Base-by-base conservation (phyloP, 2,329 filamentous ascomycete genomes). In the Verruconis gallopava region DNA sequence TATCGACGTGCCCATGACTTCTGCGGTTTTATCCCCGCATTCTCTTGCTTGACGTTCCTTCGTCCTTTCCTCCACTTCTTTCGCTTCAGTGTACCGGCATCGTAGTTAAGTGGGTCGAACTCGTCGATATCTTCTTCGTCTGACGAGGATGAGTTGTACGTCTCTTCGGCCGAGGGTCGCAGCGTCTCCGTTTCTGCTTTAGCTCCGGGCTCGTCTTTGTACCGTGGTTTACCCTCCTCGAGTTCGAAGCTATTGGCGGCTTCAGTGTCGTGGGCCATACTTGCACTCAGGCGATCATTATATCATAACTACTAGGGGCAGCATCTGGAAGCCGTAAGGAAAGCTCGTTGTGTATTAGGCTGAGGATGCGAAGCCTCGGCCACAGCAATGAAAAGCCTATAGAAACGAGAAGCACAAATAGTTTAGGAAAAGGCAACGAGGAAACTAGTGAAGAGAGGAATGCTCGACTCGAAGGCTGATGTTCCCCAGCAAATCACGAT, bases 61-160 rank as follows among this genome's bases (percentile, higher is more conserved):
- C 56, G 38, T 4, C 18, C 18, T 33, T 37, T 42, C 21, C 33
- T 34, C 33, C 33, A 53, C 57, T 58, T 59, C 55, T 58, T 64
- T 50, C 55, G 64, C 59, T 57, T 60, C 50, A 61, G 57, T 51
- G 43, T 55, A 45, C 49, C 59, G 49, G 51, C 57, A 48, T 56
- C 58, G 47, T 59, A 60, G 44, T 63, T 63, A 4, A 68, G 54
- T 14, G 66, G 65, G 45, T 68, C 65, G 49, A 66, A 58, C 43
- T 66, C 65, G 47, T 66, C 64, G 44, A 67, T 54, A 47, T 62
- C 59, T 49, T 40, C 41, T 22, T 60, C 54, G 42, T 49, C 52
- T 38, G 55, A 53, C n/a, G 56, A 59, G 39, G 62, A 63, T 3
- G 44, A 47, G 45, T 51, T 46, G 53, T 49, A 61, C 50, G 40